Conservation (phyloP, 441 rosid genomes). For the Adansonia gregorii region DNA sequence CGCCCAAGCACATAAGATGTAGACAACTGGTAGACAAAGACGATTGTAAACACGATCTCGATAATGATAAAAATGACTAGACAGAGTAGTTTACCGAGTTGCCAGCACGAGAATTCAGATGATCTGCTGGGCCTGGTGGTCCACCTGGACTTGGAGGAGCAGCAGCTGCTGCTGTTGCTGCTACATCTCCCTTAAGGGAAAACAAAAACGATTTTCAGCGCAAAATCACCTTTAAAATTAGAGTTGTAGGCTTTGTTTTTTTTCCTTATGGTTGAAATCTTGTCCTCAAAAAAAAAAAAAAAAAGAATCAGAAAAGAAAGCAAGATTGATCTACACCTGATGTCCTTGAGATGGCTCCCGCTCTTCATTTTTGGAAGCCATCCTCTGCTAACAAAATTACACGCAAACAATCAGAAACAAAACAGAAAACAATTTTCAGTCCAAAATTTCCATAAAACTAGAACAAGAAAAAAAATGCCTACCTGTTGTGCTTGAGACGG, state of each 20-base stretch:
- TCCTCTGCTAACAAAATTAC: conserved; percentile 10
- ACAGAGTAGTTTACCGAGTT: conserved; percentile 42
- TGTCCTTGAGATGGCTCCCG: conserved; percentile 5
- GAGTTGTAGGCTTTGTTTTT: conserved; percentile 11
- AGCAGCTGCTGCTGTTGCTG: conserved; percentile 12
- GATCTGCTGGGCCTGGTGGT: conserved; percentile 40
- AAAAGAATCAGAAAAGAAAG: neutral
- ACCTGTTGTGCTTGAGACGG: conserved; percentile 3
- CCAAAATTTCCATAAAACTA: conserved; percentile 3
- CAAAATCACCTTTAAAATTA: neutral
- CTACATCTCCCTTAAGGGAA: conserved; percentile 41
- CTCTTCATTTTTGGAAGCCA: conserved; percentile 19
- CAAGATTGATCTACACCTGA: conserved; percentile 16
- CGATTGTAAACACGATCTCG: neutral
- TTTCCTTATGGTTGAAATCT: neutral
- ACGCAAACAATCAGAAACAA: neutral
- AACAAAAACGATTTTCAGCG: conserved; percentile 22
- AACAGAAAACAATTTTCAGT: neutral
- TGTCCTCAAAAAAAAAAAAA: neutral
- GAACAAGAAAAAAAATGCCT: neutral
- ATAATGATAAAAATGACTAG: conserved; percentile 3
- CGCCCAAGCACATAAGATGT: conserved; percentile 6
- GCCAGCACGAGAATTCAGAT: conserved; percentile 41
- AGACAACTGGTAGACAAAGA: neutral
- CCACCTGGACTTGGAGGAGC: conserved; percentile 31